Conservation (phyloP, 345 rosid genomes). For the Raphanus sativus region DNA sequence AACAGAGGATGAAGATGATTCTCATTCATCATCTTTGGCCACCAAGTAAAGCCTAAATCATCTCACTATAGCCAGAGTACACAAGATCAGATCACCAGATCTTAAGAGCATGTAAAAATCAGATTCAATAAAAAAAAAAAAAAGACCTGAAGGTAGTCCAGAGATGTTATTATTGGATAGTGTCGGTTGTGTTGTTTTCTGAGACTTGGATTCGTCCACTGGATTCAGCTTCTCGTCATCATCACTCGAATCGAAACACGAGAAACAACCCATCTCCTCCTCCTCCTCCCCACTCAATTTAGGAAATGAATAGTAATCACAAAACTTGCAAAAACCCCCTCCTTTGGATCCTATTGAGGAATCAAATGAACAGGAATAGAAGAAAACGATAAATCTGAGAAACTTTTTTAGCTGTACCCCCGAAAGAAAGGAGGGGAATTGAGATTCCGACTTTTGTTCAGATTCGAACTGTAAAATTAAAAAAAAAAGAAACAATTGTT, state of each 20-base stretch:
- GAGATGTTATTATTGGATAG: conserved; percentile 61
- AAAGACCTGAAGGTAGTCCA: conserved; percentile 72
- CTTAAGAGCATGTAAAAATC: conserved; percentile 18
- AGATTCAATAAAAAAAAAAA: background rate
- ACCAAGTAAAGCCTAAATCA: conserved; percentile 31
- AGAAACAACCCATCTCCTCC: conserved; percentile 80
- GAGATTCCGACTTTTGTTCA: conserved; percentile 39
- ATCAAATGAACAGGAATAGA: background rate
- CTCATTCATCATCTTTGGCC: too few species aligned
- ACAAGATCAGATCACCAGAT: conserved; percentile 32
- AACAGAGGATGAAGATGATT: conserved; percentile 3
- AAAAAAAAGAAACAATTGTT: conserved; percentile 15
- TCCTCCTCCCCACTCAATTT: background rate
- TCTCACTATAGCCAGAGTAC: background rate
- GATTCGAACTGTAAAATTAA: conserved; percentile 33
- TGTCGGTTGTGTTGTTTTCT: conserved; percentile 51
- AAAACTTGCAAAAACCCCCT: conserved; percentile 20
- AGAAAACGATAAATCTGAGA: conserved; percentile 6
- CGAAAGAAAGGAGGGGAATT: conserved; percentile 30
- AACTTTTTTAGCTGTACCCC: conserved; percentile 20
- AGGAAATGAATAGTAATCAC: background rate
- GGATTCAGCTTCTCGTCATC: conserved; percentile 78
- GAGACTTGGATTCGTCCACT: conserved; percentile 53
- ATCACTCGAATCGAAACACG: conserved; percentile 92
- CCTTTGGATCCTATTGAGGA: background rate